Base-by-base conservation (phyloP, 495 filamentous ascomycete species). In the Aspergillus mulundensis region DNA sequence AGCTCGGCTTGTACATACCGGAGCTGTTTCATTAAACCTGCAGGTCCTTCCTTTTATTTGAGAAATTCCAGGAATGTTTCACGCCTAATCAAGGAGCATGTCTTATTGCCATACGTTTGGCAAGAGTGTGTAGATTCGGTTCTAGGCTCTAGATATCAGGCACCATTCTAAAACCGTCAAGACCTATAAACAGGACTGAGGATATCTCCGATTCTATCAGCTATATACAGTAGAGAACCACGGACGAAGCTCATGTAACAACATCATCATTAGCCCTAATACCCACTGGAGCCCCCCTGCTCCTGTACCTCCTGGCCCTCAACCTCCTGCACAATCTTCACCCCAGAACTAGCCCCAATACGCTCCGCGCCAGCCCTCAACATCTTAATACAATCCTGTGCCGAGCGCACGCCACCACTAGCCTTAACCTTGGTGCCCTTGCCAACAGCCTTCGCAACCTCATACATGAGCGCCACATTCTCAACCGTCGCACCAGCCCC, bases 331-430 rank as follows among this genome's bases (percentile, higher is more conserved):
- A 81, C 71, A 59, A 87, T 86, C 61, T 67, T 72, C 50, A 84
- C 71, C 20, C 83, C 84, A 47, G 73, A 73, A 62, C 81, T 84
- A 8, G 82, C 81, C 32, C 86, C 86, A 59, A 89, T 80, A 58
- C 86, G 75, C 55, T 75, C 75, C 1, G 86, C 86, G 5, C 86
- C 86, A 18, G 83, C 84, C 69, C 84, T 76, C 23, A 87, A 57
- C 83, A 88, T 83, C 50, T 64, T 70, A 50, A 79, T 39, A 59
- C 74, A 77, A 57, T 82, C 80, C 50, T 69, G 73, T 11, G 79
- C 70, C 50, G 72, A 77, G 53, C 80, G 73, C 7, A 89, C 68
- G 10, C 85, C 86, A 2, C 83, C 86, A 57, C 81, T 84, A 14
- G 86, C 86, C 66, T 89, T 89, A 18, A 89, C 82, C 58, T 73